Evolutionary conservation across 2,329 filamentous ascomycete genomes (phyloP), one percentile per base, ranked within the genome.

Genomic region (Blastomyces percursus): DNA sequence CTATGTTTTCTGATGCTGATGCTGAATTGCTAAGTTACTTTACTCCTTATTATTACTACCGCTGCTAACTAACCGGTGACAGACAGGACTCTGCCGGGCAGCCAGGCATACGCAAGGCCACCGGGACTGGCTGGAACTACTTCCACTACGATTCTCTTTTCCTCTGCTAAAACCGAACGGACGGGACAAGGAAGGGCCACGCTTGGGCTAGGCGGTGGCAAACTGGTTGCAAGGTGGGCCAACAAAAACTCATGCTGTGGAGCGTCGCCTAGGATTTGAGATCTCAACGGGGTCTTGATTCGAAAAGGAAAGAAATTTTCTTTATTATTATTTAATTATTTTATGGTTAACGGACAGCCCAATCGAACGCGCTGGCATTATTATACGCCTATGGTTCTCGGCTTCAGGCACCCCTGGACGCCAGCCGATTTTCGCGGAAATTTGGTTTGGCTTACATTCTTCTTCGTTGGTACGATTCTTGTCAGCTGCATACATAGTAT

Each of bases 191-290:
- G 40, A 44, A 16, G 40, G 40, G 54, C 19, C 4, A 24, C 12
- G 5, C 54, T n/a, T 21, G 32, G 35, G n/a, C 54, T 56, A 35
- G 54, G 54, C 54, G n/a, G 54, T 56, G 54, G 54, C 54, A 56
- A 44, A 44, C 42, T 9, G 40, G 9, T 32, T 40, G 11, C 51
- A 40, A 56, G 54, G 32, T 40, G 35, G 54, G n/a, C 44, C 7
- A 27, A 50, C 3, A 50, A 7, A 5, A 32, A 14, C 7, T 24
- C 8, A 50, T 40, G 32, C n/a, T 56, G 51, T 54, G 51, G 51
- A 54, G 27, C 51, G 16, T 35, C 51, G 16, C 7, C 14, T 54
- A 8, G 46, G n/a, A 24, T 24, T 24, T 44, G 19, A 16, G 42
- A n/a, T 48, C 9, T 48, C 8, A 8, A 48, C 12, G 4, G 21